Conservation (phyloP, 2,329 filamentous ascomycete species). For the Fusarium kyushuense region DNA sequence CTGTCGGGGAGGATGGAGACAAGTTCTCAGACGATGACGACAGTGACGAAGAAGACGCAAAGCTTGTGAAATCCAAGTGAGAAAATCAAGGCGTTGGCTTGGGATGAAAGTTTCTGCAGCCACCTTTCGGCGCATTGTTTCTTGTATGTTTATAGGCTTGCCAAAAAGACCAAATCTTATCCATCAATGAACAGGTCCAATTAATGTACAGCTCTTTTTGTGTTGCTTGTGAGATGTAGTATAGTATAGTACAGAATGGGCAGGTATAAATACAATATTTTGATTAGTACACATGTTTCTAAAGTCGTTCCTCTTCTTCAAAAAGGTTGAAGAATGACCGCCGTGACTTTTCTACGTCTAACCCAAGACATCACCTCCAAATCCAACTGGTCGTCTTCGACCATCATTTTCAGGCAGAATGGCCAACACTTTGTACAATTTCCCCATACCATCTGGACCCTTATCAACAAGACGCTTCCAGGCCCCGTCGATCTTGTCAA, state of each 20-base stretch:
- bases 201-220: constrained; percentile 7
- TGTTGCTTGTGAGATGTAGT: constrained; percentile 11
- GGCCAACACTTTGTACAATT: constrained; percentile 91
- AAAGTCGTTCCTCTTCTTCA: constrained; percentile 8
- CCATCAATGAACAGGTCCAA: constrained; percentile 39
- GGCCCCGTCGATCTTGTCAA: constrained; percentile 74
- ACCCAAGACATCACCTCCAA: constrained; percentile 76
- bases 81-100: constrained; percentile 8
- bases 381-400: constrained; percentile 84
- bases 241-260: constrained; percentile 20
- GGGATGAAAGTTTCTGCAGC: constrained; percentile 7
- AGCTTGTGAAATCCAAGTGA: constrained; percentile 63
- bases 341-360: background rate
- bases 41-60: constrained; percentile 64
- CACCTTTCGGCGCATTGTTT: constrained; percentile 13
- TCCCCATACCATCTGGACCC: constrained; percentile 89
- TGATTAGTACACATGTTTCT: constrained; percentile 29
- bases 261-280: constrained; percentile 14
- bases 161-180: constrained; percentile 25
- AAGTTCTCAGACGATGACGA: constrained; percentile 86
- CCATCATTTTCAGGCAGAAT: constrained; percentile 86
- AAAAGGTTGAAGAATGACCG: background rate
- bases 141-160: constrained; percentile 43
- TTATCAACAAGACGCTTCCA: constrained; percentile 88
- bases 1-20: constrained; percentile 86